Evolutionary conservation across 441 rosid genomes (phyloP).

Genomic region (Raphanus hybrid): DNA sequence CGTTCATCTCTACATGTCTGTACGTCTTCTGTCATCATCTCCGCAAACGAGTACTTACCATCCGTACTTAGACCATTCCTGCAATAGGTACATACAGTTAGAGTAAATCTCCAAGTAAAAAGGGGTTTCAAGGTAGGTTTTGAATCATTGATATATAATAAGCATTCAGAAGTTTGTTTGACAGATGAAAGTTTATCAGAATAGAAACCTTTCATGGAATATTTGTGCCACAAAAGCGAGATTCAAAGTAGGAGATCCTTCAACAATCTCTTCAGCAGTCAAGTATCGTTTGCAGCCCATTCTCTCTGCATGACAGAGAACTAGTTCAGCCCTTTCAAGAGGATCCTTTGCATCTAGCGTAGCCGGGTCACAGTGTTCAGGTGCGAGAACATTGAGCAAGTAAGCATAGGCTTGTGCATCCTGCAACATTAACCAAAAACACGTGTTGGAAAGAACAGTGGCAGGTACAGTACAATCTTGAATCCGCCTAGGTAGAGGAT

Average conservation of each 20-base stretch:
- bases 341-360: constrained; percentile 62
- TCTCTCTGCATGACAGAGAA: constrained; percentile 68
- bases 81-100: constrained; percentile 33
- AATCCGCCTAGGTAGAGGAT: background rate
- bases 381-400: constrained; percentile 75
- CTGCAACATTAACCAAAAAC: constrained; percentile 46
- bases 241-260: constrained; percentile 68
- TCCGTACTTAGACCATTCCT: constrained; percentile 69
- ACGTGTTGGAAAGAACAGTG: constrained; percentile 22
- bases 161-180: no score
- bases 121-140: no score
- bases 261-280: constrained; percentile 66
- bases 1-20: constrained; percentile 72
- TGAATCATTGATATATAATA: no score
- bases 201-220: constrained; percentile 74
- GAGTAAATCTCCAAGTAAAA: no score
- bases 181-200: no score
- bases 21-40: constrained; percentile 75
- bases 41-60: constrained; percentile 62
- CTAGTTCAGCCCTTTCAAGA: constrained; percentile 61
- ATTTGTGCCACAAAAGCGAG: constrained; percentile 77
- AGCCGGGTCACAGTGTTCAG: constrained; percentile 63
- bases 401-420: constrained; percentile 70
- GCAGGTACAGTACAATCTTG: constrained; percentile 1
- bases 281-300: constrained; percentile 70